Percentiles rank a stretch among this genome's conserved stretches.
phyloP scores from a whole-genome alignment of 2,329 filamentous ascomycete species.

The Gaeumannomyces tritici region DNA sequence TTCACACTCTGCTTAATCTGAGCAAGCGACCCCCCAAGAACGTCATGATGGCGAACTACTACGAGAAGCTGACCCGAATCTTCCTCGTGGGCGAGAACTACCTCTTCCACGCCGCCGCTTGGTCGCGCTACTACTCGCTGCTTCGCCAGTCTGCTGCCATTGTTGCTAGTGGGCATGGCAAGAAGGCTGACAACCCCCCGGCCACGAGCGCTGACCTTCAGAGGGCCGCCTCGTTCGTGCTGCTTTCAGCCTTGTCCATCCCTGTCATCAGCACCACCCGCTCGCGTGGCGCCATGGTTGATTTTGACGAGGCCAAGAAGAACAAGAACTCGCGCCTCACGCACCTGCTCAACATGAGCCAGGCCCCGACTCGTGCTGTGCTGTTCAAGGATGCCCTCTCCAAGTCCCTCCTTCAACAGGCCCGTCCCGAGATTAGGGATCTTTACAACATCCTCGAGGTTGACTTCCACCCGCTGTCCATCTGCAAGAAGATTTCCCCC shows the following conservation, averaged over 20 bases:
- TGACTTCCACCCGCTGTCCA: constrained; percentile 96
- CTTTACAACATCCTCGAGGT: constrained; percentile 98
- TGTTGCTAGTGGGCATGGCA: constrained; percentile 74
- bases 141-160: constrained; percentile 82
- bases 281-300: constrained; percentile 89
- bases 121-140: constrained; percentile 95
- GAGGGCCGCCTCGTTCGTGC: constrained; percentile 89
- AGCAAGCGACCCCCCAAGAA: constrained; percentile 99
- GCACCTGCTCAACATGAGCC: constrained; percentile 87
- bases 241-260: constrained; percentile 92
- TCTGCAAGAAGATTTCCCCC: constrained; percentile 97
- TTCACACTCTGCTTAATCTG: constrained; percentile 91
- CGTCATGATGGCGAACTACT: constrained; percentile 99
- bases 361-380: constrained; percentile 76
- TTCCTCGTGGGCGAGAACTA: constrained; percentile 99
- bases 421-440: constrained; percentile 87
- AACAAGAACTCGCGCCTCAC: constrained; percentile 98
- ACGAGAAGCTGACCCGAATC: constrained; percentile 96
- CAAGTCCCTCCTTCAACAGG: constrained; percentile 89
- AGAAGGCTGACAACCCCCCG: constrained; percentile 90
- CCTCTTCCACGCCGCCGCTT: constrained; percentile 95
- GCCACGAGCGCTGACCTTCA: constrained; percentile 84
- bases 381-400: constrained; percentile 94
- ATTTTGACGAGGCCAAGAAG: constrained; percentile 94
- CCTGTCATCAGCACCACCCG: constrained; percentile 98